phyloP scores from a whole-genome alignment of 2,329 filamentous ascomycete species.

The Trichoderma gracile region DNA sequence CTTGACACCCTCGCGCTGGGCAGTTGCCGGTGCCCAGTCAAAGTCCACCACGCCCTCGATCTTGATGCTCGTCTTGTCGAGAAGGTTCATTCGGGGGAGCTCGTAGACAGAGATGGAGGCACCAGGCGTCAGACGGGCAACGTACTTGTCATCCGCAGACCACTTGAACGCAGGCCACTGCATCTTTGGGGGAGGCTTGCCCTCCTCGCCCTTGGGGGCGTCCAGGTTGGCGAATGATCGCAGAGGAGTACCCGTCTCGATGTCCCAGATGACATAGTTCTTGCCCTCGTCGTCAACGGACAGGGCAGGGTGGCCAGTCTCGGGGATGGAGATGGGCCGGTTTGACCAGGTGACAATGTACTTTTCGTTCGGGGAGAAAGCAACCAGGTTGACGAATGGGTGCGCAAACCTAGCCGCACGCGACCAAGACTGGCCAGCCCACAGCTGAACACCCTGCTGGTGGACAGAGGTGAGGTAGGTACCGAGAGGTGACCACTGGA shows the following conservation, averaged over 20 bases:
- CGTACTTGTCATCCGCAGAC: slow-evolving; percentile 96
- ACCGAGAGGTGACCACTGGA: slow-evolving; percentile 95
- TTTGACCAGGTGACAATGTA: slow-evolving; percentile 98
- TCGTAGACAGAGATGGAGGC: slow-evolving; percentile 92
- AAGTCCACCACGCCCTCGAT: slow-evolving; percentile 97
- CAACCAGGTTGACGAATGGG: slow-evolving; percentile 91
- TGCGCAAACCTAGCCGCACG: slow-evolving; percentile 92
- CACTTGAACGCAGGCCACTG: slow-evolving; percentile 99
- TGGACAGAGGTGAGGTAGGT: slow-evolving; percentile 95
- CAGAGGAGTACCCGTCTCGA: slow-evolving; percentile 83
- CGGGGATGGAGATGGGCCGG: slow-evolving; percentile 86
- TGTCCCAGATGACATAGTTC: slow-evolving; percentile 99
- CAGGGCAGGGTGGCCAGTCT: slow-evolving; percentile 79
- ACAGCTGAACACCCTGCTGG: slow-evolving; percentile 93
- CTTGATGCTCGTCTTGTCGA: slow-evolving; percentile 92
- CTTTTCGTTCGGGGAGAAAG: slow-evolving; percentile 90
- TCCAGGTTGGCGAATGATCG: slow-evolving; percentile 94
- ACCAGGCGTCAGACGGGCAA: slow-evolving; percentile 85
- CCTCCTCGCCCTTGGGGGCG: slow-evolving; percentile 58
- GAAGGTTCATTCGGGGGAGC: slow-evolving; percentile 81
- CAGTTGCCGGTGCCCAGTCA: slow-evolving; percentile 89
- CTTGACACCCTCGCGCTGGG: slow-evolving; percentile 82
- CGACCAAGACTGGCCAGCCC: slow-evolving; percentile 88
- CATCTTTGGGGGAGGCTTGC: slow-evolving; percentile 77
- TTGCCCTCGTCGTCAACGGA: slow-evolving; percentile 94